A percentile compares a stretch with the other conserved stretches of the same genome.
Evolutionary conservation across 371 early-diverging fungal genomes (phyloP).

Genomic region (Zychaea mexicana): DNA sequence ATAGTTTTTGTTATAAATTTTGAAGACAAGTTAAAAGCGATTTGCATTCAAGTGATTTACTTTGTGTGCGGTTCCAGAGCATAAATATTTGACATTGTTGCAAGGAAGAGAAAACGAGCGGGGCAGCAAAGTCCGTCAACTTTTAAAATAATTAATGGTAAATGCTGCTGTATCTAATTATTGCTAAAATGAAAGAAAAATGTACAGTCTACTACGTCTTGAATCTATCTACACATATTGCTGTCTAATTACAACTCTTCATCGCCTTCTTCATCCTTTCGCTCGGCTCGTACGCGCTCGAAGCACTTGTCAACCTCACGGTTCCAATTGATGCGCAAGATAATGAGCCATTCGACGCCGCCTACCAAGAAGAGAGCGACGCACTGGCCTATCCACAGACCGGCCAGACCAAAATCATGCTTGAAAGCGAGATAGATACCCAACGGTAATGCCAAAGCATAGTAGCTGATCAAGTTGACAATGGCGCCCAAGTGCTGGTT

Average conservation of each 20-base stretch:
- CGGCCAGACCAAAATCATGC: conserved; percentile 48
- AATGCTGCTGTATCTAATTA: no score
- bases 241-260: not conserved
- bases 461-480: conserved; percentile 57
- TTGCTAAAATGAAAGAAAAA: no score
- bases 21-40: no score
- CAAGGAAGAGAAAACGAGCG: no score
- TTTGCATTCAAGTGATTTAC: no score
- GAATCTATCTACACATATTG: no score
- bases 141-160: no score
- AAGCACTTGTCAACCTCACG: conserved; percentile 4
- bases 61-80: conserved; percentile 74
- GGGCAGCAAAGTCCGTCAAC: no score
- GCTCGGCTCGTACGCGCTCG: conserved; percentile 7
- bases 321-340: conserved; percentile 6
- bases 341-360: conserved; percentile 8
- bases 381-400: conserved; percentile 66
- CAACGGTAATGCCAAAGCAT: conserved; percentile 59
- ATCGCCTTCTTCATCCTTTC: conserved; percentile 2
- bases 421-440: conserved; percentile 58
- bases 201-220: no score
- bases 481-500: conserved; percentile 64
- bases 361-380: conserved; percentile 35
- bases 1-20: no score
- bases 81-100: conserved; percentile 75